phyloP scores from a whole-genome alignment of 1,139 yeast genomes.

The Geotrichum siamense region DNA sequence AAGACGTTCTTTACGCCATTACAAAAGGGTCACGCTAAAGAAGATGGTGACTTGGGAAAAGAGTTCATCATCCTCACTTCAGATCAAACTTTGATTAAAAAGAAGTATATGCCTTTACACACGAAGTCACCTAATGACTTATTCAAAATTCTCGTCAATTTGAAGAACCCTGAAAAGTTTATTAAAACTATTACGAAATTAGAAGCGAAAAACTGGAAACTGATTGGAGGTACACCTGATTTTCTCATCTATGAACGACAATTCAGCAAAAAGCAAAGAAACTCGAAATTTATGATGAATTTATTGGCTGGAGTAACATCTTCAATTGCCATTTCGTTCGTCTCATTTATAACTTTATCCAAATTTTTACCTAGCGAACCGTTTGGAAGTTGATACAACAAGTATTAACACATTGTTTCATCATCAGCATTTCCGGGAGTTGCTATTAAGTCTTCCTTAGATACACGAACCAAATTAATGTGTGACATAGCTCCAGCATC shows the following conservation, averaged over 20 bases:
- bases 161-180: slow-evolving; percentile 35
- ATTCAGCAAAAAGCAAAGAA: slow-evolving; percentile 19
- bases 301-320: slow-evolving; percentile 17
- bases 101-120: slow-evolving; percentile 36
- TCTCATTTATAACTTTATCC: slow-evolving; percentile 19
- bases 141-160: slow-evolving; percentile 40
- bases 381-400: too few relatives aligned
- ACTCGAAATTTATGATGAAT: slow-evolving; percentile 19
- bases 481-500: slow-evolving; percentile 70
- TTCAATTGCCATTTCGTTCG: slow-evolving; percentile 18
- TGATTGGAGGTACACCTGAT: slow-evolving; percentile 40
- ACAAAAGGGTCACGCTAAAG: not conserved
- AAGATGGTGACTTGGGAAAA: slow-evolving; percentile 19
- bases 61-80: slow-evolving; percentile 45
- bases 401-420: slow-evolving; percentile 4
- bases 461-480: slow-evolving; percentile 37
- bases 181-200: slow-evolving; percentile 35
- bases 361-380: too few relatives aligned
- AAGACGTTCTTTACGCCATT: not conserved
- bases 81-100: slow-evolving; percentile 31
- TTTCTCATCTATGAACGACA: slow-evolving; percentile 36
- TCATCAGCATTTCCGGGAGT: not conserved
- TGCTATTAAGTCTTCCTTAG: slow-evolving; percentile 1
- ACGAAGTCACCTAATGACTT: slow-evolving; percentile 38
- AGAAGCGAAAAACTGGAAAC: slow-evolving; percentile 41